Percentiles rank a stretch among this genome's conserved stretches.
phyloP scores from a whole-genome alignment of 2,329 filamentous ascomycete genomes.

The Aspergillus jensenii region DNA sequence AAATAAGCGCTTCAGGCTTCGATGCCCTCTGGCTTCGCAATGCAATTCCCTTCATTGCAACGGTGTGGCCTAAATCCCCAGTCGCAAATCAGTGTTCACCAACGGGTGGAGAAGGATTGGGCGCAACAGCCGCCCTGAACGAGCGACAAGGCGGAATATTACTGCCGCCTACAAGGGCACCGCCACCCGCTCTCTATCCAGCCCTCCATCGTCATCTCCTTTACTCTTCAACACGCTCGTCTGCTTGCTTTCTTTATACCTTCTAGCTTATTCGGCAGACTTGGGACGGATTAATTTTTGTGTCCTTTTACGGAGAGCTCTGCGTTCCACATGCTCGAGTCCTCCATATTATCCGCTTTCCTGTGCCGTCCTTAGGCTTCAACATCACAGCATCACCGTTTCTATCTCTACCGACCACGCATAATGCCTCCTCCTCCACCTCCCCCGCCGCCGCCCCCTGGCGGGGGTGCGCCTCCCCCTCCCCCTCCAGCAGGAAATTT shows the following conservation, averaged over 20 bases:
- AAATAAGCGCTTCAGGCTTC: conserved; percentile 29
- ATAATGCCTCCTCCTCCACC: conserved; percentile 61
- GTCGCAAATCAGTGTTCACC: not conserved
- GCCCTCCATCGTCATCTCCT: conserved; percentile 23
- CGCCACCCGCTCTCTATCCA: conserved; percentile 18
- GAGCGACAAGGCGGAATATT: conserved; percentile 30
- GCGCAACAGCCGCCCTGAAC: conserved; percentile 2
- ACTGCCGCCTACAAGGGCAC: conserved; percentile 22
- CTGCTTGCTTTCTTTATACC: conserved; percentile 5
- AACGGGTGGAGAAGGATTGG: conserved; percentile 11
- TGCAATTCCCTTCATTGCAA: conserved; percentile 37
- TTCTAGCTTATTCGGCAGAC: not conserved
- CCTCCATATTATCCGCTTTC: conserved; percentile 9
- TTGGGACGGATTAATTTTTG: too few relatives aligned
- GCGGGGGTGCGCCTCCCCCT: conserved; percentile 63
- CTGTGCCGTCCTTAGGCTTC: conserved; percentile 1
- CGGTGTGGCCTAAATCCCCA: conserved; percentile 1
- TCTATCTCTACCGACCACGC: conserved; percentile 11
- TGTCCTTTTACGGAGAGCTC: not conserved
- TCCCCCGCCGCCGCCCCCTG: conserved; percentile 68
- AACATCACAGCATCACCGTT: conserved; percentile 8
- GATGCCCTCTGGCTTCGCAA: conserved; percentile 28
- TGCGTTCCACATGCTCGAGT: conserved; percentile 13
- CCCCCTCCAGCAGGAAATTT: conserved; percentile 55
- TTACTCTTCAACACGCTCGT: conserved; percentile 3